Base-by-base conservation (phyloP, 306 rosid genomes). In the Cyclanthera cordifolia region DNA sequence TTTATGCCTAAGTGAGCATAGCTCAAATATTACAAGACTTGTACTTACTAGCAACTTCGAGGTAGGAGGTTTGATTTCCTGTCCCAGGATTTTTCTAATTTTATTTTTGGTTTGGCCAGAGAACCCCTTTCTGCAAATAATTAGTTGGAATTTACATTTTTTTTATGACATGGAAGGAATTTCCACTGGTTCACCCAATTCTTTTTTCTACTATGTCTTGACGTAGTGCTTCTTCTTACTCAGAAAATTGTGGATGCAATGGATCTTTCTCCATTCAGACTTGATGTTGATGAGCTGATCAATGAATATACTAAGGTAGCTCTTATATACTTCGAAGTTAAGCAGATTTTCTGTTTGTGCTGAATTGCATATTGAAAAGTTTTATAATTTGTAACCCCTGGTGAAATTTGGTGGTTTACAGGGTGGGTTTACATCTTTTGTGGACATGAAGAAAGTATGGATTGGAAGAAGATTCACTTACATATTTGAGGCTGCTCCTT, bases 401-500 rank as follows among this genome's bases (percentile, higher is more conserved):
- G 23, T 47, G 58, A 73, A 16, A 20, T 61, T 73, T 71, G 75
- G 72, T 47, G 80, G 23, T 25, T 75, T 41, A 52, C 84, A 88
- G 95, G 80, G 66, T 25, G 90, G 70, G 51, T 86, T 86, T 28
- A 76, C 79, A 49, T 76, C 86, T 55, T 84, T 93, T 57, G 78
- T 80, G 60, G 89, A 80, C 21, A 84, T 89, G 91, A 89, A 87
- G 81, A 85, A 86, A 70, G 76, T 86, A 30, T 93, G 99, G 99
- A 68, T 80, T 75, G 85, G 86, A 10, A 87, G 81, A 69, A 89
- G 81, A 74, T 84, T 89, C 79, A 83, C 98, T n/a, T 86, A 77
- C 82, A 86, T 93, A 79, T 89, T 79, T 50, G 89, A 89, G 74
- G 88, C 91, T 41, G 72, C 71, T 77, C 95, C 98, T 73, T 76